These are phyloP conservation scores for Echinosophora koreensis DNA, from an alignment of 306 rosid genomes.

Conservation along the genomic window DNA sequence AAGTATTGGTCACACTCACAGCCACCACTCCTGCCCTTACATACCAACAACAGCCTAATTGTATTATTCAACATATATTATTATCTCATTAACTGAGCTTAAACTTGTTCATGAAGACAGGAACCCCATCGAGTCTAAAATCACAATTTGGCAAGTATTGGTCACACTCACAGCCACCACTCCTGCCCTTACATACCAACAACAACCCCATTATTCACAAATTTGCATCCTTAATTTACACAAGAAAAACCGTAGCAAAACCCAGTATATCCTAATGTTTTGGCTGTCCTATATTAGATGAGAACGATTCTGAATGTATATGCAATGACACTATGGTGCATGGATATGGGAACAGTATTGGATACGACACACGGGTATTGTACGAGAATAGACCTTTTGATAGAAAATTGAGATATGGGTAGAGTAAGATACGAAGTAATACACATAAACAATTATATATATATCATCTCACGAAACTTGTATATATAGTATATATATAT, in stretches of 20 bases:
- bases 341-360: too few relatives aligned
- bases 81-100: constrained; percentile 24
- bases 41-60: too few relatives aligned
- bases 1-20: not conserved
- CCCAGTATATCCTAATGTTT: not conserved
- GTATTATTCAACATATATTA: not conserved
- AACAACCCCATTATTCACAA: constrained; percentile 10
- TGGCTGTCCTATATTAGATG: not conserved
- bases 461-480: too few relatives aligned
- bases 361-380: too few relatives aligned
- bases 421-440: too few relatives aligned
- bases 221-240: not conserved
- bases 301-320: not conserved
- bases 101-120: not conserved
- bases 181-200: constrained; percentile 9
- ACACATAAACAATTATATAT: too few relatives aligned
- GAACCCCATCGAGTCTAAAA: constrained; percentile 15
- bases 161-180: not conserved
- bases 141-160: not conserved
- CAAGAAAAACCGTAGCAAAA: constrained; percentile 20
- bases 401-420: too few relatives aligned
- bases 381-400: too few relatives aligned
- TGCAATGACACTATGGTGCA: too few relatives aligned
- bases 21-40: too few relatives aligned
- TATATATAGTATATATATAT: too few relatives aligned